phyloP scores from a whole-genome alignment of 139 green algal species.

The Chlorella sp. region DNA sequence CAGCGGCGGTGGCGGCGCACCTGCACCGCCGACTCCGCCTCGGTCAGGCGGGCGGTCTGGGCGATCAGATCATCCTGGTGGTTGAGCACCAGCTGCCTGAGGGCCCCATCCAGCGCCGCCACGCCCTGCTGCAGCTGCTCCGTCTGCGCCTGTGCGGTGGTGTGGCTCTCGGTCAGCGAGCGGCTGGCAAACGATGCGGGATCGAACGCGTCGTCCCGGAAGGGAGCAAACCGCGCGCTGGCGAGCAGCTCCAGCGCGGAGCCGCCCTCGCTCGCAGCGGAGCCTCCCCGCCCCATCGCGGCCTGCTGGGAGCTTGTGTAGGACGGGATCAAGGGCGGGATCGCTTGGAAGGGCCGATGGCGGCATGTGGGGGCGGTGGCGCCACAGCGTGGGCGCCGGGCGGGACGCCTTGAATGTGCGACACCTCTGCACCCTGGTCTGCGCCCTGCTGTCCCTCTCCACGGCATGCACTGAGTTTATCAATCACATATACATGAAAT shows the following conservation, averaged over 20 bases:
- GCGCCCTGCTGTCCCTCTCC: too few species aligned
- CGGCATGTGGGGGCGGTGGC: too few species aligned
- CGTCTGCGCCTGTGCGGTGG: conserved; percentile 67
- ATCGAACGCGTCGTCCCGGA: conserved; percentile 68
- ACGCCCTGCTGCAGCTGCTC: conserved; percentile 74
- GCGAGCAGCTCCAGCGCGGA: not conserved
- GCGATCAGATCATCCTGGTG: conserved; percentile 63
- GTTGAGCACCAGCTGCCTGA: conserved; percentile 61
- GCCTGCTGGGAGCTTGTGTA: too few species aligned
- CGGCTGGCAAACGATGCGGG: conserved; percentile 73
- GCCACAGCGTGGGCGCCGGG: too few species aligned
- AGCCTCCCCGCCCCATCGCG: too few species aligned
- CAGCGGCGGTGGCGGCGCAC: too few species aligned
- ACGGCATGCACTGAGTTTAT: too few species aligned
- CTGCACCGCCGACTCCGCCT: conserved; percentile 63
- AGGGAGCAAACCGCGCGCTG: conserved; percentile 39
- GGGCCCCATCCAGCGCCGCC: conserved; percentile 60
- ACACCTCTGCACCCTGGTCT: not conserved
- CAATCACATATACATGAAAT: too few species aligned
- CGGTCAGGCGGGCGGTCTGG: conserved; percentile 52
- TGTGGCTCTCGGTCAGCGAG: conserved; percentile 68
- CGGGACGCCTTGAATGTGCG: too few species aligned
- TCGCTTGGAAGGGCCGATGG: too few species aligned
- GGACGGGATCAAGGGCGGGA: too few species aligned
- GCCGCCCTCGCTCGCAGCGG: too few species aligned